These are phyloP conservation scores for Myxozyma melibiosi DNA, from an alignment of 805 yeast species.

Conservation along the genomic window DNA sequence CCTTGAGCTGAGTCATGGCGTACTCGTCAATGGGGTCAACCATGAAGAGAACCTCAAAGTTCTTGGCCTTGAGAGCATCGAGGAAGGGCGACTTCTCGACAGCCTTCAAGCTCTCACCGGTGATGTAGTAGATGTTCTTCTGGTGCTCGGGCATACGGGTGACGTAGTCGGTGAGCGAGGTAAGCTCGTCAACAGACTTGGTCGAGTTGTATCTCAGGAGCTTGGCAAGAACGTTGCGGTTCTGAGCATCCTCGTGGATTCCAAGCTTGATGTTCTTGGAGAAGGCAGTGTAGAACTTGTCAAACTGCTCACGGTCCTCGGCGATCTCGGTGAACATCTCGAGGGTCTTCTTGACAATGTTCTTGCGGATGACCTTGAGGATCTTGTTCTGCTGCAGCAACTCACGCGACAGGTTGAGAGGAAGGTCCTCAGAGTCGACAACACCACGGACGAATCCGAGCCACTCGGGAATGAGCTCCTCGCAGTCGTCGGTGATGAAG, in stretches of 20 bases:
- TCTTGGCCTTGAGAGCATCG: conserved; percentile 97
- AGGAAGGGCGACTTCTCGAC: conserved; percentile 99
- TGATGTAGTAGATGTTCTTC: conserved; percentile 98
- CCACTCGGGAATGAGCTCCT: conserved; percentile 99
- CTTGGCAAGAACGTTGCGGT: conserved; percentile 94
- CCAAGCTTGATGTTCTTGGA: conserved; percentile 98
- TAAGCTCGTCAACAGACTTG: conserved; percentile 89
- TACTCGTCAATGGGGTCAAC: conserved; percentile 99
- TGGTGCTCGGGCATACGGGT: conserved; percentile 99
- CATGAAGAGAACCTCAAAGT: conserved; percentile 95
- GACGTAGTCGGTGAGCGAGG: conserved; percentile 94
- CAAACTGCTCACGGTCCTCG: conserved; percentile 98
- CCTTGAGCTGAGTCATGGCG: conserved; percentile 99
- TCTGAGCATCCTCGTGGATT: conserved; percentile 97
- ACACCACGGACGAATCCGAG: conserved; percentile 96
- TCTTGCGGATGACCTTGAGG: conserved; percentile 98
- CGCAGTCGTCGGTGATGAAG: conserved; percentile 99
- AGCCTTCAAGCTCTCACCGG: conserved; percentile 97
- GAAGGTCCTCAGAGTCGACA: conserved; percentile 99
- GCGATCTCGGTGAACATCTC: conserved; percentile 99
- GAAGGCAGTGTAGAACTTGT: conserved; percentile 97
- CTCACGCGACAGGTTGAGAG: conserved; percentile 99
- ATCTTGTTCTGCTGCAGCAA: conserved; percentile 99
- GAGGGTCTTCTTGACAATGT: conserved; percentile 95
- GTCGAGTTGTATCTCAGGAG: conserved; percentile 96